Evolutionary conservation across 176 grass and related monocot genomes (phyloP).

Genomic region (Aegilops longissima): DNA sequence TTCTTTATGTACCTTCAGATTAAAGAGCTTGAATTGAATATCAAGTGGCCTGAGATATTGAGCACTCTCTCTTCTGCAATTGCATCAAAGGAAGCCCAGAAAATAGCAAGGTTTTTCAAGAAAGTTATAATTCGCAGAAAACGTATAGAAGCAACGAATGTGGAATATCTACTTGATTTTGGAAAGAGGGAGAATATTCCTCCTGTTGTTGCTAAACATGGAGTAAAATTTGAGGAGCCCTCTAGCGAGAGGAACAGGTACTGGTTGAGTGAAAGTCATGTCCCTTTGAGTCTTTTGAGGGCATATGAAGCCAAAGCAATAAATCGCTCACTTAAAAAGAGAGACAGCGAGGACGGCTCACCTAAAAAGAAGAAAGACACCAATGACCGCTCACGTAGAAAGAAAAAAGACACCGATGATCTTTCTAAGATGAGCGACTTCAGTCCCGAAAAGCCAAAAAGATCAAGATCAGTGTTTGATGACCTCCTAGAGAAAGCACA

Average conservation of each 20-base stretch:
- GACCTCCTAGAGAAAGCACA: slow-evolving; percentile 65
- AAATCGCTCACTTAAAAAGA: slow-evolving; percentile 77
- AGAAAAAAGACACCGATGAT: slow-evolving; percentile 45
- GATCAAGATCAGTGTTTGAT: slow-evolving; percentile 49
- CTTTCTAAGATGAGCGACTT: slow-evolving; percentile 33
- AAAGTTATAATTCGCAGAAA: slow-evolving; percentile 95
- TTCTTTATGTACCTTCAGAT: slow-evolving; percentile 58
- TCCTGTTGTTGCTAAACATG: slow-evolving; percentile 84
- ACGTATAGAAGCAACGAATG: slow-evolving; percentile 51
- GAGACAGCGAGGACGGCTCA: slow-evolving; percentile 34
- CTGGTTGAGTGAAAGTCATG: slow-evolving; percentile 80
- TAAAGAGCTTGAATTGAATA: slow-evolving; percentile 92
- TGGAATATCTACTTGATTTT: slow-evolving; percentile 93
- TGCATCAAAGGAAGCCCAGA: slow-evolving; percentile 83
- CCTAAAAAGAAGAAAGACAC: slow-evolving; percentile 29
- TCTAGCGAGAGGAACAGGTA: slow-evolving; percentile 86
- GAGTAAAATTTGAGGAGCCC: slow-evolving; percentile 70
- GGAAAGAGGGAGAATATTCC: slow-evolving; percentile 87
- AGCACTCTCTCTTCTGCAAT: slow-evolving; percentile 53
- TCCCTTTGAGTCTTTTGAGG: slow-evolving; percentile 86
- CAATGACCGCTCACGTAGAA: slow-evolving; percentile 67
- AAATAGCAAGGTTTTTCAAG: slow-evolving; percentile 79
- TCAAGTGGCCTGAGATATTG: slow-evolving; percentile 86
- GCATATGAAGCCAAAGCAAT: slow-evolving; percentile 78
- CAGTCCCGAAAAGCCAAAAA: slow-evolving; percentile 40